Percentiles rank a stretch among this genome's conserved stretches.
Evolutionary conservation across 441 rosid genomes (phyloP).

Genomic region (Erodium trifolium): DNA sequence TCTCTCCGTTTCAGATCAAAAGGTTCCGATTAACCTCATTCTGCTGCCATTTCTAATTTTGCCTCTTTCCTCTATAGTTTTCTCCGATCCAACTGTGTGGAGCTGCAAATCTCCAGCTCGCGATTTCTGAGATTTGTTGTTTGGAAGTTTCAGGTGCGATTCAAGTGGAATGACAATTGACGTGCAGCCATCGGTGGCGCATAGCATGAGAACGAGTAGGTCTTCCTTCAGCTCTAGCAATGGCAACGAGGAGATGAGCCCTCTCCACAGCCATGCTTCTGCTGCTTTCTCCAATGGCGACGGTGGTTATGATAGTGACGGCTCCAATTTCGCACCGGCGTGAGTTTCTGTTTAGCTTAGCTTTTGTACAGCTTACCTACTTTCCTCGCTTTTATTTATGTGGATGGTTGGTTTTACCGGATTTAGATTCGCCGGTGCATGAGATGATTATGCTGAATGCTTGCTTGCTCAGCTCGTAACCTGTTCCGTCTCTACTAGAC

Average conservation of each 20-base stretch:
- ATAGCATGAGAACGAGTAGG: constrained; percentile 41
- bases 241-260: constrained; percentile 33
- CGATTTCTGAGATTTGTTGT: neutral
- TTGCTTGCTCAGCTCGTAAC: neutral
- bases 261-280: constrained; percentile 28
- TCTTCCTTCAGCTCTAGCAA: constrained; percentile 44
- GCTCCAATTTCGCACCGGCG: constrained; percentile 37
- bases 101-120: neutral
- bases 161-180: constrained; percentile 31
- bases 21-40: constrained; percentile 1
- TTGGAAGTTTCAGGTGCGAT: constrained; percentile 9
- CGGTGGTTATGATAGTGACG: constrained; percentile 60
- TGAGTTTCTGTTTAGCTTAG: constrained; percentile 22
- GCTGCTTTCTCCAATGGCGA: constrained; percentile 51
- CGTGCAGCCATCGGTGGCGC: constrained; percentile 32
- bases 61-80: neutral
- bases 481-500: neutral
- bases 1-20: neutral
- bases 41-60: neutral
- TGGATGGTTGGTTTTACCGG: neutral
- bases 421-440: too few relatives aligned
- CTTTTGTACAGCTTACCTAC: neutral
- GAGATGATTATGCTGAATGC: neutral
- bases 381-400: neutral
- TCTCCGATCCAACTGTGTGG: neutral